Conservation (phyloP, 164 flowering plant genomes). For the Chimonanthus salicifolius region DNA sequence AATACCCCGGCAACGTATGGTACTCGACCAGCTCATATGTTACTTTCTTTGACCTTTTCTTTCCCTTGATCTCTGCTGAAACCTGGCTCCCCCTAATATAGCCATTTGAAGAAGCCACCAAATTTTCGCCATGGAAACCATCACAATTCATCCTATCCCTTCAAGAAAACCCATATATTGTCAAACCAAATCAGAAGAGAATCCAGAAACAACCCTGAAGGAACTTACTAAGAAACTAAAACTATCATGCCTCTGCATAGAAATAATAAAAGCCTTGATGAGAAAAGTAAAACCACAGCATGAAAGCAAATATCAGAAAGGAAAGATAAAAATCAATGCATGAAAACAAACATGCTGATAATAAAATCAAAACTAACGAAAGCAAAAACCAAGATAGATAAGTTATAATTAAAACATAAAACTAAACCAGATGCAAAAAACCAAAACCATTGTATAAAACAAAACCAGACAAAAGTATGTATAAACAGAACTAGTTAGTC, state of each 20-base stretch:
- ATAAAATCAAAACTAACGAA: too few species aligned
- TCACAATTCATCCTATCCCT: slow-evolving; percentile 18
- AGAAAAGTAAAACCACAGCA: neutral
- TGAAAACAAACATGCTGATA: too few species aligned
- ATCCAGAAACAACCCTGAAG: neutral
- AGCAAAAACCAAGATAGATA: too few species aligned
- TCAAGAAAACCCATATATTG: slow-evolving; percentile 3
- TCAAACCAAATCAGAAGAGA: neutral
- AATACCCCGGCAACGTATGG: slow-evolving; percentile 76
- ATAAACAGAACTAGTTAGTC: too few species aligned
- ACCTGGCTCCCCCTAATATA: slow-evolving; percentile 15
- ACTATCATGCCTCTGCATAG: neutral
- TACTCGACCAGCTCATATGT: slow-evolving; percentile 96
- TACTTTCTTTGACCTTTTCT: slow-evolving; percentile 85
- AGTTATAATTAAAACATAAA: too few species aligned
- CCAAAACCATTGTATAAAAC: too few species aligned
- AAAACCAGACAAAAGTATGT: too few species aligned
- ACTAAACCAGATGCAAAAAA: too few species aligned
- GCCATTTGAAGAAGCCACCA: slow-evolving; percentile 12
- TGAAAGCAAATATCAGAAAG: neutral
- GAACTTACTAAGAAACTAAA: neutral
- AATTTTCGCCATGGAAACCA: slow-evolving; percentile 10
- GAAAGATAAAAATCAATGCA: too few species aligned
- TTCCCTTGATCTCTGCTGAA: slow-evolving; percentile 54
- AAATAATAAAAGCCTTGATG: slow-evolving; percentile 1